A percentile compares a stretch with the other conserved stretches of the same genome.
Conservation (phyloP, 768 basidiomycete species). For the Trametes villosa region DNA sequence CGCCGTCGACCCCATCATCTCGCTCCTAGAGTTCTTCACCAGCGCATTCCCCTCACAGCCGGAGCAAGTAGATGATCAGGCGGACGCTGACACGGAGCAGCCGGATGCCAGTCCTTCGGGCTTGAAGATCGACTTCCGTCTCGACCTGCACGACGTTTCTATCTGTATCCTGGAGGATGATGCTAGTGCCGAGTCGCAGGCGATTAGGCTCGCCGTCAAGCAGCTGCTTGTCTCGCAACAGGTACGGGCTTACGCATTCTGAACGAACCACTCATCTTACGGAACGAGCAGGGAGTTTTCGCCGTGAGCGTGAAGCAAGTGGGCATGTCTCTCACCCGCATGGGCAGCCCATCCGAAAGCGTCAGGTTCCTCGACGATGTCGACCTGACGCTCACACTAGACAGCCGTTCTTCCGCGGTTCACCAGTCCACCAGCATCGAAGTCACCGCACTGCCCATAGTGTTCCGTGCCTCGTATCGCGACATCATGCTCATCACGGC, state of each 20-base stretch:
- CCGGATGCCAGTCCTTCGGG: conserved; percentile 1
- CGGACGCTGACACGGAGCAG: not conserved
- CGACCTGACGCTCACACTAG: conserved; percentile 85
- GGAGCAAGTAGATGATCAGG: conserved; percentile 21
- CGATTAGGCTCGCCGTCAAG: conserved; percentile 82
- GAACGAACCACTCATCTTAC: not conserved
- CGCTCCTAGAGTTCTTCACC: conserved; percentile 83
- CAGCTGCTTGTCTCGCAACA: conserved; percentile 91
- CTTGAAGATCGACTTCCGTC: conserved; percentile 62
- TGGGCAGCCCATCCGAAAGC: conserved; percentile 82
- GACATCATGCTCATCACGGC: conserved; percentile 89
- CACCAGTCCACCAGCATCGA: conserved; percentile 86
- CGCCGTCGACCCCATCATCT: conserved; percentile 88
- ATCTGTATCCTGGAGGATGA: conserved; percentile 90
- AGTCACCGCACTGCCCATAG: conserved; percentile 76
- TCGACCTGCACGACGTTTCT: conserved; percentile 90
- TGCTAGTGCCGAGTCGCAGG: conserved; percentile 74
- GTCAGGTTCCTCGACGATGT: conserved; percentile 94
- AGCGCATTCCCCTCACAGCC: conserved; percentile 48
- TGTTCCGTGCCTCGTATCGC: conserved; percentile 93
- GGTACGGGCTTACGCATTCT: conserved; percentile 46
- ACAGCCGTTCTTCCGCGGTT: conserved; percentile 72
- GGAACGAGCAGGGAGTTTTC: conserved; percentile 62
- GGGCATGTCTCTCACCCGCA: conserved; percentile 92
- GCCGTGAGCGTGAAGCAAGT: conserved; percentile 80